Conservation (phyloP, 208 protist genomes). For the Angomonas desouzai region DNA sequence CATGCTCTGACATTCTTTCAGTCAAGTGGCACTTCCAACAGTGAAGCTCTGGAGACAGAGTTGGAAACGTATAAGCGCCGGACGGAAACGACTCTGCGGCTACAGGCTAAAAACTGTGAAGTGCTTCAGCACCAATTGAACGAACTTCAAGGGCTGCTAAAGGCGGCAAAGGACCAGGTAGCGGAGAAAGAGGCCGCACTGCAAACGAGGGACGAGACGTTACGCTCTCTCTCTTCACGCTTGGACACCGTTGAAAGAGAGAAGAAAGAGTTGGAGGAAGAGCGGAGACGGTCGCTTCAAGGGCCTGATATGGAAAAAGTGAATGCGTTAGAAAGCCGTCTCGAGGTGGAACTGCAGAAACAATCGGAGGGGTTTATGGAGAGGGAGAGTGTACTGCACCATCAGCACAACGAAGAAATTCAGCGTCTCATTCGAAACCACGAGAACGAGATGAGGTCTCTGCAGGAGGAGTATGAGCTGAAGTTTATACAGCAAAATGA, state of each 20-base stretch:
- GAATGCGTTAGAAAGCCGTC: conserved; percentile 37
- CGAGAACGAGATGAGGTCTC: conserved; percentile 41
- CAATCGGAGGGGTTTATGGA: conserved; percentile 41
- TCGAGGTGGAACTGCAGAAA: conserved; percentile 40
- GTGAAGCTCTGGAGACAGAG: neutral
- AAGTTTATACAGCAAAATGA: conserved; percentile 19
- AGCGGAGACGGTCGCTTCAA: conserved; percentile 7
- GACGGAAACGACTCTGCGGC: conserved; percentile 21
- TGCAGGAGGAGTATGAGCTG: conserved; percentile 41
- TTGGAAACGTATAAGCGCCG: conserved; percentile 11
- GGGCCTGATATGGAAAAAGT: conserved; percentile 63
- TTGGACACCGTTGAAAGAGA: conserved; percentile 33
- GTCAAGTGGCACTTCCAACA: neutral
- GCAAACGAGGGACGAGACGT: conserved; percentile 31
- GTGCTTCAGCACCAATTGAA: conserved; percentile 39
- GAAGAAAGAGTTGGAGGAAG: conserved; percentile 25
- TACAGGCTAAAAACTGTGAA: conserved; percentile 59
- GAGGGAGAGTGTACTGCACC: conserved; percentile 44
- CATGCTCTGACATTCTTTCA: no score
- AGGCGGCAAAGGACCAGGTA: neutral
- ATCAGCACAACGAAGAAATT: conserved; percentile 66
- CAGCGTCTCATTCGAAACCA: conserved; percentile 41
- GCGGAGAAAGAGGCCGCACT: conserved; percentile 13
- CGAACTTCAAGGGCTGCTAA: conserved; percentile 17
- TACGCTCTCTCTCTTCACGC: conserved; percentile 36